A percentile compares a stretch with the other conserved stretches of the same genome.
Conservation (phyloP, 164 flowering plant genomes). For the Chimonanthus salicifolius region DNA sequence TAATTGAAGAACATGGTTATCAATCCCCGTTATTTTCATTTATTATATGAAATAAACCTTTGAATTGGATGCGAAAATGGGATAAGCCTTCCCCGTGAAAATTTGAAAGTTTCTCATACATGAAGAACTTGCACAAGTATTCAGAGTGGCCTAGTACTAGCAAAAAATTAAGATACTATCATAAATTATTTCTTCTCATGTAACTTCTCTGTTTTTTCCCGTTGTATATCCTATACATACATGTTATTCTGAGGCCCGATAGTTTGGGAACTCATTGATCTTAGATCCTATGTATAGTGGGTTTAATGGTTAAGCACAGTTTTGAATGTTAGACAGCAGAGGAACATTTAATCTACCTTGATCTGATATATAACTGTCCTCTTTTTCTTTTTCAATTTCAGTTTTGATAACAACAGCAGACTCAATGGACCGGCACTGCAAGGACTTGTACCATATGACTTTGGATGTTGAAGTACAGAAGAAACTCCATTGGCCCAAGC, state of each 20-base stretch:
- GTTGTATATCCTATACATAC: background rate
- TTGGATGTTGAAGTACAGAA: constrained; percentile 53
- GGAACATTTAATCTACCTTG: too few species aligned
- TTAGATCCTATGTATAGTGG: background rate
- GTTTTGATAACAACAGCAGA: constrained; percentile 46
- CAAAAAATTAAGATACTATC: background rate
- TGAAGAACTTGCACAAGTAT: background rate
- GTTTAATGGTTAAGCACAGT: background rate
- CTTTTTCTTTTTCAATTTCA: constrained; percentile 25
- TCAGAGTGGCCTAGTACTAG: background rate
- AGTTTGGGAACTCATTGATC: too few species aligned
- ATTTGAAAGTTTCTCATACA: background rate
- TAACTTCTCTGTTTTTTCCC: background rate
- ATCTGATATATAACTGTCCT: background rate
- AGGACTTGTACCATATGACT: constrained; percentile 75
- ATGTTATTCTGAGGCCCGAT: too few species aligned
- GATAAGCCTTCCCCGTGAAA: background rate
- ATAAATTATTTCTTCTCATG: too few species aligned
- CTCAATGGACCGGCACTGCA: constrained; percentile 78
- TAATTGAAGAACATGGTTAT: too few species aligned
- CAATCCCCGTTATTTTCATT: too few species aligned
- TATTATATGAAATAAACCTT: background rate
- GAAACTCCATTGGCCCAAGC: background rate
- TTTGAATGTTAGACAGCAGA: too few species aligned
- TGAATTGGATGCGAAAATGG: background rate